phyloP scores from a whole-genome alignment of 768 basidiomycete genomes.

The Mycena maculata region DNA sequence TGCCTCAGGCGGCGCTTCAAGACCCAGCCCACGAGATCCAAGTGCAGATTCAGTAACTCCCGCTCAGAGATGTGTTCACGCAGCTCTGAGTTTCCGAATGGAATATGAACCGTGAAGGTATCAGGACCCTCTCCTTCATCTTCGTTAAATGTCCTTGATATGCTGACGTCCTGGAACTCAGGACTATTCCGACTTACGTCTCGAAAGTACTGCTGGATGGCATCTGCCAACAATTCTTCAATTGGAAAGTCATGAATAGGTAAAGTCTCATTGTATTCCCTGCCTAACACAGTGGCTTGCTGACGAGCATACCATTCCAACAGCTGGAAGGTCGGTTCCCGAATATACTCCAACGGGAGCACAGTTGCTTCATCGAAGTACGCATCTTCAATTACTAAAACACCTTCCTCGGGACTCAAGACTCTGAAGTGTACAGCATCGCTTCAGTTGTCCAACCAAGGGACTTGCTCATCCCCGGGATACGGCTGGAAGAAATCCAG shows the following conservation, averaged over 20 bases:
- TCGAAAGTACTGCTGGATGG: not conserved
- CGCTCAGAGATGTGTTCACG: not conserved
- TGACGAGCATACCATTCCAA: too few relatives aligned
- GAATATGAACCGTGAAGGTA: not conserved
- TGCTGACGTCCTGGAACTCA: not conserved
- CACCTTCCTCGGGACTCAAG: not conserved
- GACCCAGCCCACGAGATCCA: too few relatives aligned
- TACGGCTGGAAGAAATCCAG: too few relatives aligned
- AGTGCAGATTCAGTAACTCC: too few relatives aligned
- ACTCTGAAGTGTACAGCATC: not conserved
- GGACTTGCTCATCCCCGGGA: not conserved
- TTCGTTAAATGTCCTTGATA: not conserved
- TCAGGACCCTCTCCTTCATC: not conserved
- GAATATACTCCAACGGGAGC: constrained; percentile 18
- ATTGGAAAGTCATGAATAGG: not conserved
- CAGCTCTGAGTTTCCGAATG: not conserved
- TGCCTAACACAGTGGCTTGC: not conserved
- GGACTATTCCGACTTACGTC: not conserved
- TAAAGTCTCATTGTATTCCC: not conserved
- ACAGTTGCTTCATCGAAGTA: not conserved
- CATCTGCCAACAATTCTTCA: not conserved
- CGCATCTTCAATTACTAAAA: not conserved
- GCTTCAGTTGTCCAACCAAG: not conserved
- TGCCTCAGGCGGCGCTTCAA: too few relatives aligned
- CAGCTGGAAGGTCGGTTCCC: not conserved